Percentiles rank a stretch among this genome's conserved stretches.
Evolutionary conservation across 179 eudicot genomes (phyloP).

Genomic region (Heliamphora pulchella): DNA sequence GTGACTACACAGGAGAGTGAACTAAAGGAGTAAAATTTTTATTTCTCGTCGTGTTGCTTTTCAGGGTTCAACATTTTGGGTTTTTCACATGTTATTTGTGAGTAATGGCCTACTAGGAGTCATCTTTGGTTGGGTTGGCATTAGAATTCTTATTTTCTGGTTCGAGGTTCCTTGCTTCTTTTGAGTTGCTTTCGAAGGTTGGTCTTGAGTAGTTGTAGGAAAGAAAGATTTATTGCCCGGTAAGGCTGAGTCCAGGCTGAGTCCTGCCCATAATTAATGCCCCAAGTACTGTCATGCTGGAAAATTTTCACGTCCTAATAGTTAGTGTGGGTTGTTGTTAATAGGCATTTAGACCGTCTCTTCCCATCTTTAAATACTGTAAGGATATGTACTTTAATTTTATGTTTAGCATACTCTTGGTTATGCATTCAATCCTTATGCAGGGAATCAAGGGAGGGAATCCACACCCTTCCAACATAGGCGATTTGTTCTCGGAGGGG

Average conservation of each 20-base stretch:
- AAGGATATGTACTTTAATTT: background rate
- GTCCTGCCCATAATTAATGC: background rate
- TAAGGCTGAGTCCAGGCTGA: background rate
- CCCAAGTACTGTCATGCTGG: background rate
- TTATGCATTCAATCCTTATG: conserved; percentile 13
- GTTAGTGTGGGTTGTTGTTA: background rate
- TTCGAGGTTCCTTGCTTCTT: background rate
- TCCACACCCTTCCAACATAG: conserved; percentile 61
- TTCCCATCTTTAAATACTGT: background rate
- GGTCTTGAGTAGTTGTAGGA: background rate
- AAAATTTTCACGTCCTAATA: background rate
- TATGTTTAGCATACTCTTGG: background rate
- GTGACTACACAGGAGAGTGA: background rate
- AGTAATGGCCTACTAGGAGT: background rate
- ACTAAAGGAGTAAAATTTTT: background rate
- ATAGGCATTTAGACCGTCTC: background rate
- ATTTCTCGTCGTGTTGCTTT: background rate
- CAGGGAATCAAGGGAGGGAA: conserved; percentile 46
- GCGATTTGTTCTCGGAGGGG: conserved; percentile 86
- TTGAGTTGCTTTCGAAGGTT: conserved; percentile 7
- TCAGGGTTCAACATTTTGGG: background rate
- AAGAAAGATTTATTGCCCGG: background rate
- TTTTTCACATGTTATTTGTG: background rate
- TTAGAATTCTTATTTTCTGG: background rate
- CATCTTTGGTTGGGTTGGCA: background rate